Evolutionary conservation across 2,329 filamentous ascomycete species (phyloP), one percentile per base, ranked within the genome.

Genomic region (Exophiala viscosa): DNA sequence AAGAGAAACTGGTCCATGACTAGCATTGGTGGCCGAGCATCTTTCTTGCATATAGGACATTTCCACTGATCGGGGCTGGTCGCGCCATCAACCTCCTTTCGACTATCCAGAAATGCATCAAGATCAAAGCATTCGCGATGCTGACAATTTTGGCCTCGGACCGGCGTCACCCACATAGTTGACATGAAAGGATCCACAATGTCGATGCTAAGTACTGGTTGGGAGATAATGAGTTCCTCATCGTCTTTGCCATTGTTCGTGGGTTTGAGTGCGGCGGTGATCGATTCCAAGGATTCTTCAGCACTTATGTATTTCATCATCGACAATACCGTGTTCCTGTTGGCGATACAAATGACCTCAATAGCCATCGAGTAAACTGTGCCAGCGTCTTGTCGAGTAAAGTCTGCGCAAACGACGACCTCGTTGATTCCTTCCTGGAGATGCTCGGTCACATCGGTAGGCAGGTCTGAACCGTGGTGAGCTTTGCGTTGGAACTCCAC

Each of bases 111-210:
- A 74, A 89, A 97, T 1, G 82, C 91, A 15, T 87, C 80, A 6
- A 96, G 81, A 66, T 97, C 92, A 66, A 97, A 96, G 66, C 90
- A 96, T 65, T 96, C 89, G 33, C 86, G 74, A 66, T 99, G 92
- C 18, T 74, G 73, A 67, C 93, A 99, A 2, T 68, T 62, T 6
- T 64, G 72, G 20, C 89, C 84, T 23, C 91, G 85, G 1, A 85
- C 88, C 1, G 93, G 92, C 0, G 79, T 76, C 4, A 80, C 73
- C 66, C 87, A 90, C 9, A 93, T 77, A 10, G 65, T 71, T 1
- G 79, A 73, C 51, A 75, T 85, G 64, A 87, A 88, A 0, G 86
- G 85, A 65, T 89, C 86, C 0, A 82, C 73, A 11, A 90, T 70
- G 54, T 84, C 78, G 48, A 90, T 76, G 2, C 76, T 76, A 6